Base-by-base conservation (phyloP, 2,329 filamentous ascomycete species). In the Aureobasidium lini region DNA sequence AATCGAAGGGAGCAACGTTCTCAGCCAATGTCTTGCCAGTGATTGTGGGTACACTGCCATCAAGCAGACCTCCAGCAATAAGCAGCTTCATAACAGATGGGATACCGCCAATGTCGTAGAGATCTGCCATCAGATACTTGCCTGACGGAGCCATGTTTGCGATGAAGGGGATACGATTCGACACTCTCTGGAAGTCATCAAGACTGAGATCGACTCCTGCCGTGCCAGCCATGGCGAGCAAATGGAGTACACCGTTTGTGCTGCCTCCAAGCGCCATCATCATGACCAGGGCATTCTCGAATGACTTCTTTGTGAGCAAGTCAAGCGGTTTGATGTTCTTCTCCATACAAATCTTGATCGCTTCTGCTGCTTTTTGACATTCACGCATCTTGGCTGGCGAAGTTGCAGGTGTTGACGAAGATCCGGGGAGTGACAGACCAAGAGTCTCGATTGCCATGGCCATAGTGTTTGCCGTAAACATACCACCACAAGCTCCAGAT, bases 381-480 rank as follows among this genome's bases (percentile, higher is more conserved):
- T 96, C 91, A 39, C 90, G 86, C 75, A 87, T 85, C 76, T 96
- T 96, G 49, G 90, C 85, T 0, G 90, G 89, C 3, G 86, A 89
- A 16, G 84, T 81, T 1, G 91, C 91, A 1, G 90, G 90, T 57
- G 85, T 94, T 1, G 88, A 92, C 0, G 89, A 92, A 0, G 89
- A 94, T 1, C 90, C 90, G 0, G 91, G 90, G 7, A 95, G 79
- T 0, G 85, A 85, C 32, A 95, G 79, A 31, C 91, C 91, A 81
- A 96, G 90, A 43, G 89, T 89, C 76, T 96, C 90, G 64, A 95
- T 90, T 13, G 89, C 89, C 0, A 89, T 93, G 4, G 90, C 89
- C 89, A 96, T 93, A 28, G 90, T 95, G 75, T 95, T 95, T 64
- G 91, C 91, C 0, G 91, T 96, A 76, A 91, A 96, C 91, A 95